Evolutionary conservation across 345 rosid genomes (phyloP), one percentile per base, ranked within the genome.

Genomic region (Brassica incana): DNA sequence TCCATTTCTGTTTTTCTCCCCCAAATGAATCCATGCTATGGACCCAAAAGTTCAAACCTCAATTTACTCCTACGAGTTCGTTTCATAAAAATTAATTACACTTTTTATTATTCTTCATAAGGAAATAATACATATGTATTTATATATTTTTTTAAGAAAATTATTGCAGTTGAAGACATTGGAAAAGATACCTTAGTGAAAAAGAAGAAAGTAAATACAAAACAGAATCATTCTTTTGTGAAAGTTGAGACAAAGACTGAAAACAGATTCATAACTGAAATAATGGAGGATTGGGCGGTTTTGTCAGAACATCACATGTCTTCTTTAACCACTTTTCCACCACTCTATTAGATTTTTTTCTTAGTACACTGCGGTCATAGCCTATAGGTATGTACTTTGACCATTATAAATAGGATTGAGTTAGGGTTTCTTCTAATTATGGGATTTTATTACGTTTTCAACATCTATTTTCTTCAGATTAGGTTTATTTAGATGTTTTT

Each of bases 291-390:
- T 16, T 63, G 45, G 76, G 72, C 83, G 76, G 83, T 75, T 75
- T 64, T 75, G 79, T 70, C 83, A 75, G 83, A 80, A 69, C 20
- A 30, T 75, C 83, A 80, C 83, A 75, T 61, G 65, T 9, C 65
- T 60, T 60, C 56, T 50, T 50, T 48, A 52, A 52, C 59, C 20
- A 52, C 59, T 48, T 1, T 48, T 12, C 56, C 32, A 32, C 3
- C n/a, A 58, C n/a, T 23, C 4, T 20, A 50, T 59, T 20, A 3
- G 30, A 20, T 59, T 3, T 58, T 58, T 58, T 23, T 59, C 23
- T 56, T 18, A 3, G 4, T 20, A 58, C 62, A 58, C 29, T 58
- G 5, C 10, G 27, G 5, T 3, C 62, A 59, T 23, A 23, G 63
- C 30, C 9, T 59, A 6, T 58, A 23, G 32, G 64, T 59, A 4